These are phyloP conservation scores for Straminergon stramineum DNA, from an alignment of 225 moss, liverwort and hornwort genomes.

Conservation along the genomic window DNA sequence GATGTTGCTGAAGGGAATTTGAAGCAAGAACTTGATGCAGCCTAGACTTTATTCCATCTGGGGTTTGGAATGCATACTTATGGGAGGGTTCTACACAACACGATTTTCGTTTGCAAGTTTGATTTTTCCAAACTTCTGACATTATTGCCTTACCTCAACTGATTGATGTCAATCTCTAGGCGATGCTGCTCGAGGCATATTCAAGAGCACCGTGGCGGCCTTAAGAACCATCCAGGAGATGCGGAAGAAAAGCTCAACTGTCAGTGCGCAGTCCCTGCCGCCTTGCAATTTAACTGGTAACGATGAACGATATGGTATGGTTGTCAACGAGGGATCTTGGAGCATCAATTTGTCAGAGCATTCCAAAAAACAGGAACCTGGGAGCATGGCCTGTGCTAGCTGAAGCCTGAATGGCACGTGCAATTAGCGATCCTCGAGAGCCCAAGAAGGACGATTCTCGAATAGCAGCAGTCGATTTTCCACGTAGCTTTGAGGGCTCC, in stretches of 20 bases:
- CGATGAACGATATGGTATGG: constrained; percentile 30
- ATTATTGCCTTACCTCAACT: neutral
- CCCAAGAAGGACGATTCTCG: neutral
- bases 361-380: constrained; percentile 7
- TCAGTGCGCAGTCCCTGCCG: constrained; percentile 46
- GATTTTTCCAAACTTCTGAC: neutral
- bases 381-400: constrained; percentile 13
- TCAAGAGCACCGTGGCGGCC: constrained; percentile 41
- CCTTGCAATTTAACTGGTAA: constrained; percentile 34
- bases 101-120: neutral
- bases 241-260: constrained; percentile 45
- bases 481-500: neutral
- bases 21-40: neutral
- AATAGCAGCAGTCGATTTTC: neutral
- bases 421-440: constrained; percentile 1
- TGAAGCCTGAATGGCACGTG: neutral
- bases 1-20: neutral
- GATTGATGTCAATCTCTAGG: neutral
- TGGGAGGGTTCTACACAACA: neutral
- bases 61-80: neutral
- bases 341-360: neutral
- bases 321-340: constrained; percentile 18
- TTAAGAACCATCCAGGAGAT: constrained; percentile 47
- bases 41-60: neutral
- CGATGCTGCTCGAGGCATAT: constrained; percentile 21